Evolutionary conservation across 2,329 filamentous ascomycete genomes (phyloP).

Genomic region (Microdochium trichocladiopsis): DNA sequence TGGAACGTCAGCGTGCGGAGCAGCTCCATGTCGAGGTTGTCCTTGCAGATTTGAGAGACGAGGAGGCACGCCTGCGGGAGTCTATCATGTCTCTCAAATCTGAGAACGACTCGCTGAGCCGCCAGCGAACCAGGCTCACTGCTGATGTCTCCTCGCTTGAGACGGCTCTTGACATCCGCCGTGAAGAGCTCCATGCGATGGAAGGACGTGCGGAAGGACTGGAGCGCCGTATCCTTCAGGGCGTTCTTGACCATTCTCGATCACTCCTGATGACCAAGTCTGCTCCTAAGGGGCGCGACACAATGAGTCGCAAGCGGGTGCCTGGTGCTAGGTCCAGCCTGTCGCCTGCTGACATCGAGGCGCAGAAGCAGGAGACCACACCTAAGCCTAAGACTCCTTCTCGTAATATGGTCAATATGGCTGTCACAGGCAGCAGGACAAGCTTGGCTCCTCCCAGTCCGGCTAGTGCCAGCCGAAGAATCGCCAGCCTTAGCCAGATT

Average conservation of each 20-base stretch:
- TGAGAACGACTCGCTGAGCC: constrained; percentile 68
- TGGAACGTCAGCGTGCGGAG: constrained; percentile 67
- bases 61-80: constrained; percentile 45
- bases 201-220: constrained; percentile 81
- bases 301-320: constrained; percentile 53
- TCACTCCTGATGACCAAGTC: constrained; percentile 75
- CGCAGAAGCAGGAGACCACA: constrained; percentile 14
- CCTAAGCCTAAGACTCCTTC: constrained; percentile 10
- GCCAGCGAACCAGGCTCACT: constrained; percentile 72
- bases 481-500: constrained; percentile 87
- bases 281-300: constrained; percentile 37
- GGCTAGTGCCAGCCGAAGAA: constrained; percentile 62
- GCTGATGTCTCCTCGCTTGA: constrained; percentile 88
- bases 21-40: constrained; percentile 55
- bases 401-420: constrained; percentile 39
- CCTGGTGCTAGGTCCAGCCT: constrained; percentile 28
- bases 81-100: constrained; percentile 51
- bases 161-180: constrained; percentile 79
- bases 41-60: constrained; percentile 40
- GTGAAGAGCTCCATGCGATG: constrained; percentile 88
- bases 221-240: constrained; percentile 88
- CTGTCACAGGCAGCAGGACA: constrained; percentile 42
- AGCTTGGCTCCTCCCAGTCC: constrained; percentile 37
- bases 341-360: constrained; percentile 25
- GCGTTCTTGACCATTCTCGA: constrained; percentile 92